phyloP scores from a whole-genome alignment of 2,329 filamentous ascomycete genomes.

The Diaporthe velutina region DNA sequence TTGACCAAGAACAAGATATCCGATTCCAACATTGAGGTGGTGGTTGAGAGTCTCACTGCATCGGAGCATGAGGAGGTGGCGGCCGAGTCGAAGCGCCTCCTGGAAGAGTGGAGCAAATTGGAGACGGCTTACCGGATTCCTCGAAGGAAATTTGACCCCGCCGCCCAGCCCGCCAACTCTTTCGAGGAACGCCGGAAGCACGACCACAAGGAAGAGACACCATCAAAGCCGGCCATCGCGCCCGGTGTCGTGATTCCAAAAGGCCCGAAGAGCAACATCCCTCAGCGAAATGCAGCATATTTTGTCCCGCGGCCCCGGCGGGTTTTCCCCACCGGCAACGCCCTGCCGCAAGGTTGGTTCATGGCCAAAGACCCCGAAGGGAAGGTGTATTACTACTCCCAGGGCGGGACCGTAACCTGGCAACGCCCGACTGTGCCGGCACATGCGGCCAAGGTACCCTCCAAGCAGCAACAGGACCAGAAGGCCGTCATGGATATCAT shows the following conservation, averaged over 20 bases:
- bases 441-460: constrained; percentile 75
- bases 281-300: constrained; percentile 64
- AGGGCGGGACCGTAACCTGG: constrained; percentile 85
- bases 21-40: constrained; percentile 93
- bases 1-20: constrained; percentile 97
- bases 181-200: constrained; percentile 76
- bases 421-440: constrained; percentile 79
- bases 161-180: constrained; percentile 66
- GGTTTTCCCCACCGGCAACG: constrained; percentile 58
- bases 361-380: constrained; percentile 78
- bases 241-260: constrained; percentile 65
- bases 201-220: constrained; percentile 53
- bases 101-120: constrained; percentile 89
- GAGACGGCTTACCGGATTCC: constrained; percentile 94
- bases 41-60: constrained; percentile 75
- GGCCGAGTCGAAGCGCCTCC: constrained; percentile 75
- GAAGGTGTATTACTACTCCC: constrained; percentile 87
- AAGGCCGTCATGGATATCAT: constrained; percentile 87
- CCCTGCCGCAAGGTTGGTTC: constrained; percentile 89
- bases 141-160: constrained; percentile 85
- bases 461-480: constrained; percentile 73
- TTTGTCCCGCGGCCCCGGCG: constrained; percentile 65
- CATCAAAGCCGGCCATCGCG: constrained; percentile 42
- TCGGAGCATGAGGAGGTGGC: constrained; percentile 83
- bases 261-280: constrained; percentile 71